Evolutionary conservation across 2,329 filamentous ascomycete genomes (phyloP), one percentile per base, ranked within the genome.

Genomic region (Penicillium sp.): DNA sequence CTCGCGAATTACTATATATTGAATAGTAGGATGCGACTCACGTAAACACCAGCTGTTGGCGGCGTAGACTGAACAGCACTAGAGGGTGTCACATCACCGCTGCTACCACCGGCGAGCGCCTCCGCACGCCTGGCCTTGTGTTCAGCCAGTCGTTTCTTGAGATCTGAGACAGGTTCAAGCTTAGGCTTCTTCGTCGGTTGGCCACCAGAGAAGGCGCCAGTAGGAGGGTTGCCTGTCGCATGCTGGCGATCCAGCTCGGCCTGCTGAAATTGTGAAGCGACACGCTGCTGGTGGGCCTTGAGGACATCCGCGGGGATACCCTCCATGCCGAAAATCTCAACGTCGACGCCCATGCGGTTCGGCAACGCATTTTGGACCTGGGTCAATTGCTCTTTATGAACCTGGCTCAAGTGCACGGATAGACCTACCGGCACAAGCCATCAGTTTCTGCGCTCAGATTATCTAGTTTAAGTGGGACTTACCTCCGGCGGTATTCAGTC

Each of bases 311-410:
- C 88, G 3, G 94, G 94, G 36, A 97, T 90, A 69, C 94, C 94
- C 73, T 97, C 91, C 90, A 97, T 97, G 69, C 93, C 94, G 72
- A 97, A 99, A 68, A 99, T 97, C 76, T 99, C 94, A 57, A 96
- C 86, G 57, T 96, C 91, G 57, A 96, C 85, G 56, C 88, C 88
- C 61, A 90, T 85, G 60, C 94, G 87, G 68, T 93, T 93, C 0
- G 89, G 87, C 3, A 97, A 83, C 47, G 94, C 91, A 81, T 97
- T 97, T 67, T 97, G 93, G 69, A 99, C 91, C 42, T 86, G 85
- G 19, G 84, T 86, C 47, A 97, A 83, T 30, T 87, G 89, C 73
- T 97, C 92, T 75, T 99, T 99, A 80, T 99, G 94, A 45, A 99
- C 94, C 74, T 99, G 94, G 71, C 93, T 95, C 90, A 97, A 89